Evolutionary conservation across 345 rosid species (phyloP).

Genomic region (Aurinia saxatilis): DNA sequence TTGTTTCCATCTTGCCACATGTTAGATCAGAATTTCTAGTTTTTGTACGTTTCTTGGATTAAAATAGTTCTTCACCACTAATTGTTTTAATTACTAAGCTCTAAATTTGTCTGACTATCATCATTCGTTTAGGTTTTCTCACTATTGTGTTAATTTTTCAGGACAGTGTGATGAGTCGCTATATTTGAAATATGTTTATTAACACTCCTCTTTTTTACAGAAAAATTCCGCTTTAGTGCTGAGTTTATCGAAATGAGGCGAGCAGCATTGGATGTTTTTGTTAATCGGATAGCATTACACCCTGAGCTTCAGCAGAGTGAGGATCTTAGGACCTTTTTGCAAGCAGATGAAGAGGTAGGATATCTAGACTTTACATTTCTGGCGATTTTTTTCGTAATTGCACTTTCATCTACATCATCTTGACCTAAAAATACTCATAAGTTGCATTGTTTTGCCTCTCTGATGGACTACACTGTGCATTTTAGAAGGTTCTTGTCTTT

Average conservation of each 20-base stretch:
- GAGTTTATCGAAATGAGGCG: conserved; percentile 98
- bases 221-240: conserved; percentile 93
- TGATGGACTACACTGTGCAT: neutral
- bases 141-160: neutral
- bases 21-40: neutral
- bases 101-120: neutral
- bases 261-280: conserved; percentile 77
- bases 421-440: neutral
- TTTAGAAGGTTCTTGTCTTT: neutral
- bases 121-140: neutral
- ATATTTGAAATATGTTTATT: neutral
- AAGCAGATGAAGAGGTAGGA: conserved; percentile 94
- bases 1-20: neutral
- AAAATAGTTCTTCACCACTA: neutral
- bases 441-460: neutral
- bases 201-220: conserved; percentile 42
- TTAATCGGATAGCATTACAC: conserved; percentile 85
- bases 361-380: conserved; percentile 4
- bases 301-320: conserved; percentile 86
- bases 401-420: neutral
- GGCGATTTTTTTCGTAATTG: neutral
- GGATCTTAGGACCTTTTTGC: conserved; percentile 88
- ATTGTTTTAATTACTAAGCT: neutral
- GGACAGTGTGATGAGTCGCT: neutral
- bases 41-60: neutral